phyloP scores from a whole-genome alignment of 306 rosid species.

The Parietaria judaica region DNA sequence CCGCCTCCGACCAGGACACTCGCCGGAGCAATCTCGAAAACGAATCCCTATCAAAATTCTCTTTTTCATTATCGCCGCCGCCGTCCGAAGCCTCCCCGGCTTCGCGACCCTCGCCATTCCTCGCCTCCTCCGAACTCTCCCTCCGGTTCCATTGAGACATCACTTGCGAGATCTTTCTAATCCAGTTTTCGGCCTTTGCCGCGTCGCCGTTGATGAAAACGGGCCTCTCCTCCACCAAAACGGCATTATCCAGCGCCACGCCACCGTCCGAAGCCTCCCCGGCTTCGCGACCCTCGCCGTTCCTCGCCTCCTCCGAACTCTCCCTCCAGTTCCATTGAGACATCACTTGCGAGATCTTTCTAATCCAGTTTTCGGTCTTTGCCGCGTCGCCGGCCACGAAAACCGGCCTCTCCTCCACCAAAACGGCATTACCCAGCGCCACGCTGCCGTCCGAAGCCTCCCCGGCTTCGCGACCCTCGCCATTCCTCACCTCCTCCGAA shows the following conservation, averaged over 20 bases:
- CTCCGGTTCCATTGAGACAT: no score
- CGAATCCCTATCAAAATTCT: conserved; percentile 49
- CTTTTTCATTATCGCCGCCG: conserved; percentile 28
- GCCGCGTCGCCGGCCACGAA: no score
- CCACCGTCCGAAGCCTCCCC: conserved; percentile 14
- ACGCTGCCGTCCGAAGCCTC: conserved; percentile 12
- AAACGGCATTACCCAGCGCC: conserved; percentile 28
- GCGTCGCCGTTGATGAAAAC: no score
- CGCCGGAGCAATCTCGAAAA: conserved; percentile 67
- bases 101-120: no score
- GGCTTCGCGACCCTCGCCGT: conserved; percentile 8
- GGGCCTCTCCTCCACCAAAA: conserved; percentile 38
- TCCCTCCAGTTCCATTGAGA: conserved; percentile 35
- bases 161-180: no score
- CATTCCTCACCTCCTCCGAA: no score
- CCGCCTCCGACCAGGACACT: conserved; percentile 70
- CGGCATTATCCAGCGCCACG: conserved; percentile 21
- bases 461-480: no score
- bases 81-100: conserved; percentile 2
- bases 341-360: no score
- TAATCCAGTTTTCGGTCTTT: no score
- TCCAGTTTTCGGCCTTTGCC: no score
- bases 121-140: no score
- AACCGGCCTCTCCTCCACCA: conserved; percentile 30
- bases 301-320: conserved; percentile 21